phyloP scores from a whole-genome alignment of 257 asterid species.

The Petunia secreta region DNA sequence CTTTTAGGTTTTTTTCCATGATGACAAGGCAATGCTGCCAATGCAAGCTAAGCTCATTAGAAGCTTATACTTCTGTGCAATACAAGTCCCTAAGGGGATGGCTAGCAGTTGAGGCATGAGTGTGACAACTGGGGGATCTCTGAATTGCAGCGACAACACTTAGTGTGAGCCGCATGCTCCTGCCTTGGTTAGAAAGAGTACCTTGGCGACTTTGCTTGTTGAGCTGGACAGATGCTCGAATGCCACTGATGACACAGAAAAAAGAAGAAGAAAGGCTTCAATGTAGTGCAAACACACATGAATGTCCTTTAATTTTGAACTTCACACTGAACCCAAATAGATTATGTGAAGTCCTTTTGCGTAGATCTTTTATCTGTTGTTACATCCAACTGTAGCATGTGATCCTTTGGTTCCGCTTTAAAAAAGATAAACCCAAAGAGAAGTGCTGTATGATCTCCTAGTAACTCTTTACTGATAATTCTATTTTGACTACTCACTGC shows the following conservation, averaged over 20 bases:
- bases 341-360: conserved; percentile 8
- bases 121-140: not conserved
- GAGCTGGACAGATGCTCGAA: conserved; percentile 5
- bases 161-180: not conserved
- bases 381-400: not conserved
- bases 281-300: not conserved
- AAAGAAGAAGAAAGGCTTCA: not conserved
- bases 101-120: not conserved
- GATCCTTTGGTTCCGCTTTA: not conserved
- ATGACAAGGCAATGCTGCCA: not conserved
- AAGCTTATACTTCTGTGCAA: not conserved
- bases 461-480: not conserved
- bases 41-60: no score
- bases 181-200: conserved; percentile 6
- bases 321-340: not conserved
- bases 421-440: not conserved
- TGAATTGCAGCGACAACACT: not conserved
- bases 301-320: conserved; percentile 8
- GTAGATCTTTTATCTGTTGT: conserved; percentile 1
- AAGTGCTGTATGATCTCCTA: conserved; percentile 19
- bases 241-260: not conserved
- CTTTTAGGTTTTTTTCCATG: not conserved
- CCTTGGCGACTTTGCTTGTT: conserved; percentile 16
- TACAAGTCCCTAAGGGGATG: not conserved
- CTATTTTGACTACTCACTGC: not conserved